Conservation (phyloP, 768 basidiomycete genomes). For the Kondoa subrosea region DNA sequence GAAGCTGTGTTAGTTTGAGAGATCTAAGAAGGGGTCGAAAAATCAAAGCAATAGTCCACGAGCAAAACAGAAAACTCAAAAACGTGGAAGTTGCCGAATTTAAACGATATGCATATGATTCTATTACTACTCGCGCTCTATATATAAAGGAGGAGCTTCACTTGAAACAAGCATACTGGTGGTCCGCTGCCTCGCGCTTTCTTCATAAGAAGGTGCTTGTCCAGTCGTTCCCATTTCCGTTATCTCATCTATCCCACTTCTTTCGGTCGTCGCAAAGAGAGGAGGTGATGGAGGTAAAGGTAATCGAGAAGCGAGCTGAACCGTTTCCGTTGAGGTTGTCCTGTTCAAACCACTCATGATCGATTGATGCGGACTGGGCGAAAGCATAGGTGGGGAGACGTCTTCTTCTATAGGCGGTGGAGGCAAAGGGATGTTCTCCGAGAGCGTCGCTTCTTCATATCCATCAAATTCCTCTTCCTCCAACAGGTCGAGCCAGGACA, state of each 20-base stretch:
- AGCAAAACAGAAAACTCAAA: no score
- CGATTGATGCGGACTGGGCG: background rate
- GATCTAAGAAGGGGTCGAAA: no score
- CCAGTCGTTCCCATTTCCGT: background rate
- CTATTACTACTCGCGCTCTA: no score
- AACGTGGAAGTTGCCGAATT: no score
- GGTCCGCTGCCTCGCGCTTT: background rate
- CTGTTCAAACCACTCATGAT: background rate
- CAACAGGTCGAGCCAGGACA: background rate
- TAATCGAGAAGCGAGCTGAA: background rate
- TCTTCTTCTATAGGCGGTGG: conserved; percentile 25
- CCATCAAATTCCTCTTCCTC: conserved; percentile 27
- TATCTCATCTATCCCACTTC: background rate
- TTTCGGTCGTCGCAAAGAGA: background rate
- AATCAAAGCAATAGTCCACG: no score
- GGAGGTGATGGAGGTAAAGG: background rate
- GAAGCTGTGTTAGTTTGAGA: background rate
- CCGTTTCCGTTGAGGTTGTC: background rate
- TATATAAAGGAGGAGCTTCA: background rate
- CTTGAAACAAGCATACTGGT: no score
- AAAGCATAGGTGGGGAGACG: conserved; percentile 17
- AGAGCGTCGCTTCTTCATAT: conserved; percentile 23
- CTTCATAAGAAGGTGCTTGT: background rate
- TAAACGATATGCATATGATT: no score
- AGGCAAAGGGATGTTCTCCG: conserved; percentile 4